phyloP scores from a whole-genome alignment of 352 stramenopile species.

The Pythium angustatum region DNA sequence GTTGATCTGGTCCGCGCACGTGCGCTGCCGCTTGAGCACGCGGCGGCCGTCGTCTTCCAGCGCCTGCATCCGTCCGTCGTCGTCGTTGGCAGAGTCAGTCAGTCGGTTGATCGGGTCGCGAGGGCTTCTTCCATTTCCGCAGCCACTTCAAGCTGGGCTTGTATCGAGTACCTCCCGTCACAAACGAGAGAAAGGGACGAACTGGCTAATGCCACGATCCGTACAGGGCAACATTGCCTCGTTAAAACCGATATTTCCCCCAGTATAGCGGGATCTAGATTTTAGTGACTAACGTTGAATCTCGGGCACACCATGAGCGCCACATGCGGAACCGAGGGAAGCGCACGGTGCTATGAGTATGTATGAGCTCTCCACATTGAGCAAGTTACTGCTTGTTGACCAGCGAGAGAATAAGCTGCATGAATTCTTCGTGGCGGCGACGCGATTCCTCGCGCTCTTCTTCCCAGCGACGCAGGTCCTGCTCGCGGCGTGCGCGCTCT shows the following conservation, averaged over 20 bases:
- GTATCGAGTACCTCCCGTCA: constrained; percentile 19
- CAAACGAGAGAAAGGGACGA: constrained; percentile 5
- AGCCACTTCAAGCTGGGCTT: constrained; percentile 34
- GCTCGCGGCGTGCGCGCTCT: constrained; percentile 20
- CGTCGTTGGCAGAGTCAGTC: too few species aligned
- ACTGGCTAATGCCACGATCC: constrained; percentile 20
- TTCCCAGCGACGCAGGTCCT: constrained; percentile 27
- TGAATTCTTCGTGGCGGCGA: constrained; percentile 26
- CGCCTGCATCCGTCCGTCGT: constrained; percentile 43
- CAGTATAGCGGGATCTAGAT: not conserved
- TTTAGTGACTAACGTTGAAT: constrained; percentile 1
- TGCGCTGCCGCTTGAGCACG: constrained; percentile 73
- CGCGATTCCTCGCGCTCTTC: constrained; percentile 23
- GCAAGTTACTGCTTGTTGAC: constrained; percentile 16
- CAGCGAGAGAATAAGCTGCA: constrained; percentile 27
- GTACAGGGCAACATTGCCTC: constrained; percentile 8
- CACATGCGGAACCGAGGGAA: not conserved
- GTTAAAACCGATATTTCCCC: constrained; percentile 9
- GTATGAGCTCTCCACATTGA: not conserved
- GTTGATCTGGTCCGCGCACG: constrained; percentile 62
- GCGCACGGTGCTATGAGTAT: not conserved
- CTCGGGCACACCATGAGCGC: not conserved
- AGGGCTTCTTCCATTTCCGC: constrained; percentile 22
- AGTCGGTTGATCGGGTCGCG: not conserved
- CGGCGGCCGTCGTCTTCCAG: constrained; percentile 60